Percentiles rank a stretch among this genome's conserved stretches.
phyloP scores from a whole-genome alignment of 2,329 filamentous ascomycete species.

The Sarocladium brachiariae region DNA sequence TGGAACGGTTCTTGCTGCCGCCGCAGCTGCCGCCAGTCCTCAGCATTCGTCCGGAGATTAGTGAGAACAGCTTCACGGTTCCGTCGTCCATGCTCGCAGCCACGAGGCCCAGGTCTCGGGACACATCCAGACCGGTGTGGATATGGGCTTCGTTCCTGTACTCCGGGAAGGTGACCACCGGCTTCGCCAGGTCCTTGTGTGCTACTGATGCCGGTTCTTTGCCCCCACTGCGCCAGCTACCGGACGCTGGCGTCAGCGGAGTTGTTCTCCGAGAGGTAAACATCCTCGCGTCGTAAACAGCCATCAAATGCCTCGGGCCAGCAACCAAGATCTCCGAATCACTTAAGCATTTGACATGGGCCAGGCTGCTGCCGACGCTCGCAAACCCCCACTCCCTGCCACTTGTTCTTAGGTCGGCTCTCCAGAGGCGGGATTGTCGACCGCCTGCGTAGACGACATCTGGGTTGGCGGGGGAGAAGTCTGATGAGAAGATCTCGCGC shows the following conservation, averaged over 20 bases:
- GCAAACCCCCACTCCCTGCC: conserved; percentile 23
- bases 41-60: conserved; percentile 36
- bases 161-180: conserved; percentile 40
- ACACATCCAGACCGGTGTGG: conserved; percentile 44
- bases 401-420: conserved; percentile 37
- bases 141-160: conserved; percentile 44
- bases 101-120: conserved; percentile 36
- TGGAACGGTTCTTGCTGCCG: background rate
- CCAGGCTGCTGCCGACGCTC: conserved; percentile 33
- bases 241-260: no score
- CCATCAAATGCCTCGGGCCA: conserved; percentile 42
- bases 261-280: background rate
- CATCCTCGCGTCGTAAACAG: conserved; percentile 41
- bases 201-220: no score
- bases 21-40: conserved; percentile 8
- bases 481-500: conserved; percentile 40
- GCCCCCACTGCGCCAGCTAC: no score
- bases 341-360: conserved; percentile 43
- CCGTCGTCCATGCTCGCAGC: conserved; percentile 48
- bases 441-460: conserved; percentile 44
- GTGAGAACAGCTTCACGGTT: conserved; percentile 41
- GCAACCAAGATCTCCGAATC: conserved; percentile 45
- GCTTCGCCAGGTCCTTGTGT: conserved; percentile 19
- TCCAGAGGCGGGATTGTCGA: conserved; percentile 38
- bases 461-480: conserved; percentile 37